Evolutionary conservation across 2,329 filamentous ascomycete species (phyloP).

Genomic region (Fusarium sp.): DNA sequence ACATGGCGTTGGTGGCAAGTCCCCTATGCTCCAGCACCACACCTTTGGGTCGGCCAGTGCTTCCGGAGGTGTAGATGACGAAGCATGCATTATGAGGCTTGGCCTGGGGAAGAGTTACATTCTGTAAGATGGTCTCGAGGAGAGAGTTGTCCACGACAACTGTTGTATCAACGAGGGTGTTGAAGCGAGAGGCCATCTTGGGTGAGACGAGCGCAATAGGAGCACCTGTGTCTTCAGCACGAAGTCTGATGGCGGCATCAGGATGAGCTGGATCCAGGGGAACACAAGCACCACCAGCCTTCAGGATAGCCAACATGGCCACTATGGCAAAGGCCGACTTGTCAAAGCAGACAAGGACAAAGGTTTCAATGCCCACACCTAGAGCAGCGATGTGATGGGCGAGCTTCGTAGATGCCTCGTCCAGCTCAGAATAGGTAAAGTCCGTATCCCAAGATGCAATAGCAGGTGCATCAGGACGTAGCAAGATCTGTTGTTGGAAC

Average conservation of each 20-base stretch:
- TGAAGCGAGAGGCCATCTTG: conserved; percentile 4
- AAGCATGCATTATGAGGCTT: conserved; percentile 33
- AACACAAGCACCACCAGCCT: conserved; percentile 35
- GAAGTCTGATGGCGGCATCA: conserved; percentile 31
- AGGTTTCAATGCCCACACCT: conserved; percentile 13
- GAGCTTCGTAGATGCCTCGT: conserved; percentile 26
- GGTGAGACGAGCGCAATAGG: conserved; percentile 32
- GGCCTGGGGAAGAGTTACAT: background rate
- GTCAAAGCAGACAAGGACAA: conserved; percentile 36
- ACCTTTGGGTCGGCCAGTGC: conserved; percentile 33
- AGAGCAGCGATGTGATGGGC: conserved; percentile 16
- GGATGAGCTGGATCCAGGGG: conserved; percentile 40
- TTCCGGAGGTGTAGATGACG: conserved; percentile 42
- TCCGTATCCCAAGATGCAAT: conserved; percentile 37
- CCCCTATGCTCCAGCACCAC: conserved; percentile 37
- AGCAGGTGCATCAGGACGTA: conserved; percentile 13
- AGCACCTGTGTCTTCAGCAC: conserved; percentile 26
- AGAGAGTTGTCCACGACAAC: conserved; percentile 28
- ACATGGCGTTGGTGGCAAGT: conserved; percentile 24
- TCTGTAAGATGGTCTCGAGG: background rate
- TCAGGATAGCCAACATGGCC: conserved; percentile 36
- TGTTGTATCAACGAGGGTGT: conserved; percentile 1
- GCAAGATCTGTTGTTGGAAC: conserved; percentile 16
- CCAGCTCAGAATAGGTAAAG: conserved; percentile 40
- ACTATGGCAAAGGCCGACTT: conserved; percentile 35